Base-by-base conservation (phyloP, 306 rosid genomes). In the Cicer bijugum region DNA sequence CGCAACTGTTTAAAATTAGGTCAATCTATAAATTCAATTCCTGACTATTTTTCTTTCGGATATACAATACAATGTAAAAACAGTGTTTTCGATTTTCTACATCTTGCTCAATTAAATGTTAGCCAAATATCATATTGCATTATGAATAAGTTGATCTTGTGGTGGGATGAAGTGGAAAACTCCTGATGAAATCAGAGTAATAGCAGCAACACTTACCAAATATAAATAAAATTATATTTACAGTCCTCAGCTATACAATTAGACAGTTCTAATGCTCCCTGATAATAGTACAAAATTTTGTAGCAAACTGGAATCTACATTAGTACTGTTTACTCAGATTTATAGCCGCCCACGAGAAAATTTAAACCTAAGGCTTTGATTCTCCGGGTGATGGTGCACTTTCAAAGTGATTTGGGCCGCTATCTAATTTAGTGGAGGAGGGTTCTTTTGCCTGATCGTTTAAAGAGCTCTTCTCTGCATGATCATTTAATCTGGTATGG, bases 341-440 rank as follows among this genome's bases (percentile, higher is more conserved):
- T 76, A 75, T 51, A 8, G 56, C 51, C 3, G 5, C 52, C 52
- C 57, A 62, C 14, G n/a, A 71, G 78, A 48, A 61, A 76, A 14
- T 67, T 69, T 28, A 48, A 46, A 82, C 70, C 80, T 84, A 47
- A 77, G 78, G 59, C 78, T 79, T 35, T 61, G 77, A 39, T 78
- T 86, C 92, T 38, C 86, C 85, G 0, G 85, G 63, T 1, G 93
- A 66, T 45, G 89, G 64, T 9, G 74, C 74, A 69, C 71, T 84
- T 46, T 81, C 84, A 35, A 70, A 67, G 64, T 84, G 80, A 81
- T 82, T 86, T 43, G 90, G 76, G 53, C 63, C 76, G 43, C 66
- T 46, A 42, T 87, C 86, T 48, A 65, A 42, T 53, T 37, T 78
- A 39, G 84, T 74, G 69, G 83, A 66, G 67, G 74, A 81, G 40